Evolutionary conservation across 139 green algal species (phyloP).

Genomic region (Closterium sp.): DNA sequence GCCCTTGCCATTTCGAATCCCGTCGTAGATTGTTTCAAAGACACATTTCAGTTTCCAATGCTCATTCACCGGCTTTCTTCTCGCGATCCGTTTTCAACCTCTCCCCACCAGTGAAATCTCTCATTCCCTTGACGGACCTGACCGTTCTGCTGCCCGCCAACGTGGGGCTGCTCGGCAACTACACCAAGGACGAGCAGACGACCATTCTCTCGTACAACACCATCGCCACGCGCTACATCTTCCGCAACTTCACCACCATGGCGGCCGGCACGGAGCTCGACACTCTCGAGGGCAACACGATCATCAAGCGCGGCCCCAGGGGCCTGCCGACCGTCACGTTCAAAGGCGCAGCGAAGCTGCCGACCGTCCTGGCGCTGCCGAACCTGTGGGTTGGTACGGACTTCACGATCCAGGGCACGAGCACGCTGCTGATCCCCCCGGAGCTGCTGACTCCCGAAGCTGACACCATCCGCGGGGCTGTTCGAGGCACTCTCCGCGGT

Average conservation of each 20-base stretch:
- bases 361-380: neutral
- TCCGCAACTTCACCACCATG: neutral
- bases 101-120: neutral
- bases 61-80: neutral
- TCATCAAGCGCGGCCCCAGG: neutral
- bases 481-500: neutral
- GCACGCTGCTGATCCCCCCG: neutral
- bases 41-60: neutral
- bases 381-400: neutral
- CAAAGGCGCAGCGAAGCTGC: neutral
- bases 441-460: neutral
- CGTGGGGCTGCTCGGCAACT: neutral
- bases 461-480: neutral
- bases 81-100: neutral
- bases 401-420: neutral
- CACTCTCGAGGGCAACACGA: neutral
- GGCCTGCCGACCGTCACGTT: neutral
- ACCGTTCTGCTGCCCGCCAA: neutral
- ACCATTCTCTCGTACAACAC: neutral
- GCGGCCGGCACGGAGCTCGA: neutral
- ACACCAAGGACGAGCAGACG: neutral
- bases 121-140: neutral
- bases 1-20: neutral
- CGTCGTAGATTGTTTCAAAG: neutral
- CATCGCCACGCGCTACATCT: neutral